A percentile compares a stretch with the other conserved stretches of the same genome.
Evolutionary conservation across 1,139 yeast genomes (phyloP).

Genomic region (Oligophagozyma castellii): DNA sequence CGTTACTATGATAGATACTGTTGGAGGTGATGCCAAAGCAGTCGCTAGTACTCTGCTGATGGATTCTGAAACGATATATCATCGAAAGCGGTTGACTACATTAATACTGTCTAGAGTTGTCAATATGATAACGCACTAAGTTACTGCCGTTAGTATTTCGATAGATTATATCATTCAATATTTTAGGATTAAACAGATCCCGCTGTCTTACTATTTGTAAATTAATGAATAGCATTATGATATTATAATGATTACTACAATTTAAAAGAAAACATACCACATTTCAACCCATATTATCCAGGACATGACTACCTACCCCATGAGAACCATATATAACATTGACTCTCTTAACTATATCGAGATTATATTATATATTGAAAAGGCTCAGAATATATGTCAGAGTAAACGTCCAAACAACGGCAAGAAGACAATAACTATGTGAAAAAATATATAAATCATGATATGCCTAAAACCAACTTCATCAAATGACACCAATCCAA

Average conservation of each 20-base stretch:
- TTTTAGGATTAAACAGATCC: background rate
- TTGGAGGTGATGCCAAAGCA: slow-evolving; percentile 9
- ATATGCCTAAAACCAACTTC: background rate
- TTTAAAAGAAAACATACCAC: background rate
- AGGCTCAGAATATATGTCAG: too few species aligned
- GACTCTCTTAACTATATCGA: too few species aligned
- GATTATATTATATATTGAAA: too few species aligned
- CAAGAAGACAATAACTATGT: too few species aligned
- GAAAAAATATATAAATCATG: background rate
- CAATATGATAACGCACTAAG: too few species aligned
- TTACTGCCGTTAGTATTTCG: slow-evolving; percentile 27
- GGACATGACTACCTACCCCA: background rate
- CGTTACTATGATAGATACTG: slow-evolving; percentile 18
- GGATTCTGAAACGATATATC: slow-evolving; percentile 11
- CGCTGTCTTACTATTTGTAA: background rate
- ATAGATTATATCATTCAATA: background rate
- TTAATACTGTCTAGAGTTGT: slow-evolving; percentile 16
- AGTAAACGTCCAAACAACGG: too few species aligned
- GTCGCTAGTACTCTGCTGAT: slow-evolving; percentile 8
- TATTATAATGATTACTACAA: background rate
- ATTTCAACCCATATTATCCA: background rate
- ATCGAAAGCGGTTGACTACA: slow-evolving; percentile 16
- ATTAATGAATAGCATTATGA: background rate
- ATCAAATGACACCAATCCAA: slow-evolving; percentile 36
- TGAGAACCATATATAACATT: too few species aligned